Base-by-base conservation (phyloP, 805 yeast species). In the Lipomyces oligophaga region DNA sequence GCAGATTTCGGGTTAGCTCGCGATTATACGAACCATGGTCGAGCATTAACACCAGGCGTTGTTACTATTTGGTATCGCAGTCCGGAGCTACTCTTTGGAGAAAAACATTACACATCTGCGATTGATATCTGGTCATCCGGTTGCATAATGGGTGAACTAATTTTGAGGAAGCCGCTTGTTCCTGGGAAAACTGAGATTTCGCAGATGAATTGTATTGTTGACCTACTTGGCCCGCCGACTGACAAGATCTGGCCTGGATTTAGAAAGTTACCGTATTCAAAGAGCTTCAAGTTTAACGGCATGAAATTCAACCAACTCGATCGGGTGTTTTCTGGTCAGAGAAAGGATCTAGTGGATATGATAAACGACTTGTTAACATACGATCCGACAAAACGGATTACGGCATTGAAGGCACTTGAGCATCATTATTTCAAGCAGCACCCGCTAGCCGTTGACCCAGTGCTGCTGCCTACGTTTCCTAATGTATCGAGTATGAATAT, bases 111-210 rank as follows among this genome's bases (percentile, higher is more conserved):
- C 66, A 89, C 89, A 0, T 68, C 85, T 33, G 96, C 85, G 58
- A 88, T 90, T 6, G 98, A 90, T 61, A 79, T 86, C 58, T 90
- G 98, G 98, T 96, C 97, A 0, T 80, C 87, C 53, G 98, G 98
- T 2, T 90, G 97, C 68, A 70, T 90, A 19, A 68, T 90, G 46
- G 75, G 86, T 20, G 97, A 90, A 63, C 65, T 90, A 24, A 85
- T 85, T 60, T 74, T 80, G 1, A 77, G 79, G 53, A 67, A 67
- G 26, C 94, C 97, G 0, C 70, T 82, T 0, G 87, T 90, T 63
- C 93, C 83, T 63, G 97, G 96, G 1, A 70, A 74, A 20, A 93
- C 89, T 64, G 97, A 90, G 60, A 73, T 88, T 33, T 81, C 85
- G 41, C 97, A 89, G 63, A 64, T 90, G 16, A 73, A 76, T 58